These are phyloP conservation scores for Cordyceps tenuipes DNA, from an alignment of 2,329 filamentous ascomycete species.

Conservation along the genomic window DNA sequence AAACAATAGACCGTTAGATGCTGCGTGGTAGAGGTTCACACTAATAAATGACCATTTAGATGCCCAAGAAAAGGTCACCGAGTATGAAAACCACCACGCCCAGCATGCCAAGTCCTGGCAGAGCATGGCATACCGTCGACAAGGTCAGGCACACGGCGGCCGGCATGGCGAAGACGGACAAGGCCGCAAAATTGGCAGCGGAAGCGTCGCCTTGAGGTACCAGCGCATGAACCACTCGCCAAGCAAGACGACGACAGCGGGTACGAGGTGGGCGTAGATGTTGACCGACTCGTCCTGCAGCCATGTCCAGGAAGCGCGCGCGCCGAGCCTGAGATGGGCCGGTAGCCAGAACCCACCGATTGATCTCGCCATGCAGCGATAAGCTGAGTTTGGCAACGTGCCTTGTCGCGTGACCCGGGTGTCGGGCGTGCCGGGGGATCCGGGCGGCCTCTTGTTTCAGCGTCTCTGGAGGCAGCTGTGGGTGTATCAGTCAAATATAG, in stretches of 20 bases:
- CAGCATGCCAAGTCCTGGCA: slow-evolving; percentile 18
- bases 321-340: slow-evolving; percentile 31
- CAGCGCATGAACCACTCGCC: slow-evolving; percentile 17
- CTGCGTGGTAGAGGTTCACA: slow-evolving; percentile 17
- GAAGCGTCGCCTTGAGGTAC: no score
- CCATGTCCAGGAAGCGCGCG: slow-evolving; percentile 28
- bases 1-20: neutral
- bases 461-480: slow-evolving; percentile 7
- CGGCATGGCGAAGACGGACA: slow-evolving; percentile 15
- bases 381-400: slow-evolving; percentile 16
- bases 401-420: slow-evolving; percentile 8
- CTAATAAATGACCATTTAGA: slow-evolving; percentile 22
- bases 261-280: slow-evolving; percentile 20
- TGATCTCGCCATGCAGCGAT: slow-evolving; percentile 14
- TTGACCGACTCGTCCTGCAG: slow-evolving; percentile 25
- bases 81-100: slow-evolving; percentile 18
- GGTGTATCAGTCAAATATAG: slow-evolving; percentile 1
- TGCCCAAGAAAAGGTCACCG: slow-evolving; percentile 18
- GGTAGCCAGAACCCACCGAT: slow-evolving; percentile 25
- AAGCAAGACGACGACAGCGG: slow-evolving; percentile 27
- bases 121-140: slow-evolving; percentile 19
- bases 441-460: slow-evolving; percentile 12
- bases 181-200: no score
- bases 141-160: slow-evolving; percentile 15
- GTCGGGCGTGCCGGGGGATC: slow-evolving; percentile 9